These are phyloP conservation scores for Cryphonectria parasitica DNA, from an alignment of 2,329 filamentous ascomycete species.

Conservation along the genomic window DNA sequence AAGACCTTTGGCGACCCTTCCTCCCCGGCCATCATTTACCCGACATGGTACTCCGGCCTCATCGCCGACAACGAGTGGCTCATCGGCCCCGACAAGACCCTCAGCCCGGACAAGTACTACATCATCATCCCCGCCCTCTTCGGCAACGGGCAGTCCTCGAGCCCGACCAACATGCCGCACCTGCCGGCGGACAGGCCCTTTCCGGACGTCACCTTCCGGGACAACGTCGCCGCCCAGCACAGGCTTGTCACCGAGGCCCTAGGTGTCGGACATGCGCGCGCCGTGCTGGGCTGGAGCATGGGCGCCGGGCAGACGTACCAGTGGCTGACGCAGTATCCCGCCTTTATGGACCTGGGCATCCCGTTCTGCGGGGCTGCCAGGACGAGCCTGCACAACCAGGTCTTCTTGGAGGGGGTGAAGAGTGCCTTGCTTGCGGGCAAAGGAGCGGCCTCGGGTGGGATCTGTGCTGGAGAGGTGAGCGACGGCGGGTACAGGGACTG, in stretches of 20 bases:
- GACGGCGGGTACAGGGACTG: slow-evolving; percentile 20
- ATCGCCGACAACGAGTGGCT: slow-evolving; percentile 79
- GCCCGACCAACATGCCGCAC: slow-evolving; percentile 51
- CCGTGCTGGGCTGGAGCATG: slow-evolving; percentile 61
- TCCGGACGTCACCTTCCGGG: slow-evolving; percentile 50
- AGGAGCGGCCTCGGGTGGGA: slow-evolving; percentile 35
- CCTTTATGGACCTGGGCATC: slow-evolving; percentile 50
- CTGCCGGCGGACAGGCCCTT: slow-evolving; percentile 41
- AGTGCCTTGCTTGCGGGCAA: slow-evolving; percentile 46
- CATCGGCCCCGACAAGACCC: slow-evolving; percentile 65
- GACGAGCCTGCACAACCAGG: slow-evolving; percentile 56
- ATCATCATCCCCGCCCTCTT: slow-evolving; percentile 56
- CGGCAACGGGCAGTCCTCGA: slow-evolving; percentile 57
- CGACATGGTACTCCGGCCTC: slow-evolving; percentile 68
- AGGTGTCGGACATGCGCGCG: slow-evolving; percentile 46
- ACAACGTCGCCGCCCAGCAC: slow-evolving; percentile 57
- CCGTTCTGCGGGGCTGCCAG: slow-evolving; percentile 55
- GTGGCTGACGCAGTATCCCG: slow-evolving; percentile 53
- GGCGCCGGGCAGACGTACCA: slow-evolving; percentile 59
- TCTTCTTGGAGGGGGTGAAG: slow-evolving; percentile 59
- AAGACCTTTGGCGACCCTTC: slow-evolving; percentile 71
- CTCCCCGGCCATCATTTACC: slow-evolving; percentile 72
- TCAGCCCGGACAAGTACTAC: slow-evolving; percentile 60
- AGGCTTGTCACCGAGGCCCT: slow-evolving; percentile 45
- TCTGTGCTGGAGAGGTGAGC: slow-evolving; percentile 20